These are phyloP conservation scores for Rachicladosporium sp. DNA, from an alignment of 2,329 filamentous ascomycete species.

Conservation along the genomic window DNA sequence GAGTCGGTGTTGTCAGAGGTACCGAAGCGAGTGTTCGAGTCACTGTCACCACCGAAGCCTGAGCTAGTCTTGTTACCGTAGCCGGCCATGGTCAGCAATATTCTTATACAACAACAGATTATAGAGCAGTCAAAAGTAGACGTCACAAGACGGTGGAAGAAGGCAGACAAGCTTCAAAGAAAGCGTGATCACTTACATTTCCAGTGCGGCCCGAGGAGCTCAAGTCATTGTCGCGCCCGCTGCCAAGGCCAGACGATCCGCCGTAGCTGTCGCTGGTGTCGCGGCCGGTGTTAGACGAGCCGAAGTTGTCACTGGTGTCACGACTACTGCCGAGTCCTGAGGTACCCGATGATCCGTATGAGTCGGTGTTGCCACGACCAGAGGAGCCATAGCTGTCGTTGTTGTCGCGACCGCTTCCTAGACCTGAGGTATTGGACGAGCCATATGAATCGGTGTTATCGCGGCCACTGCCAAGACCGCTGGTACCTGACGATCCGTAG, in stretches of 20 bases:
- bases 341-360: constrained; percentile 2
- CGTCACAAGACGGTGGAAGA: constrained; percentile 10
- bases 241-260: constrained; percentile 8
- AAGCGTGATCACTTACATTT: background rate
- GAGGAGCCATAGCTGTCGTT: constrained; percentile 11
- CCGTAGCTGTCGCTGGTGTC: constrained; percentile 5
- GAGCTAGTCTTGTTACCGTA: background rate
- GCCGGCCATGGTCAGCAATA: background rate
- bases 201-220: constrained; percentile 1
- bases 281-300: constrained; percentile 7
- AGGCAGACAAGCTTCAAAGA: constrained; percentile 8
- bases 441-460: background rate
- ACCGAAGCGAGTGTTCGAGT: background rate
- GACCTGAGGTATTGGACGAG: background rate
- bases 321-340: constrained; percentile 5
- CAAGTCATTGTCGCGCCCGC: constrained; percentile 7
- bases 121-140: no score
- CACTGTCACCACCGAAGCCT: background rate
- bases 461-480: background rate
- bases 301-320: constrained; percentile 7
- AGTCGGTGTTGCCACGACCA: constrained; percentile 3
- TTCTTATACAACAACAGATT: no score
- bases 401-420: background rate
- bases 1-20: background rate
- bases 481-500: constrained; percentile 1